Conservation (phyloP, 441 rosid species). For the Gossypium gossypioides region DNA sequence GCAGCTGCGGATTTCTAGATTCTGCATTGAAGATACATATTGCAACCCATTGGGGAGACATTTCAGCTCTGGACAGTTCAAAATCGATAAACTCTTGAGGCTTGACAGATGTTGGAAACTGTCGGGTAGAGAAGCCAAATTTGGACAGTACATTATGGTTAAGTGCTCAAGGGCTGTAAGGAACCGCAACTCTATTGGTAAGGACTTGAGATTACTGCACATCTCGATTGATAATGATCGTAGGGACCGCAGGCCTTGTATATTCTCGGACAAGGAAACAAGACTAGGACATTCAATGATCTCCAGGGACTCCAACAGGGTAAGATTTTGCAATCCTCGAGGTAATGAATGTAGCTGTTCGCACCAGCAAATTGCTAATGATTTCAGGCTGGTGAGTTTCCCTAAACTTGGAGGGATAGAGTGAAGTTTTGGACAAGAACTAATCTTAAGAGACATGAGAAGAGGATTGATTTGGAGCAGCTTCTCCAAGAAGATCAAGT, state of each 20-base stretch:
- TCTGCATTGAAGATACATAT: slow-evolving; percentile 12
- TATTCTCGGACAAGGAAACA: slow-evolving; percentile 5
- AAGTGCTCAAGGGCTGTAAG: slow-evolving; percentile 20
- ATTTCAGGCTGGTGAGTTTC: slow-evolving; percentile 14
- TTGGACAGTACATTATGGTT: slow-evolving; percentile 21
- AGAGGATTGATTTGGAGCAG: slow-evolving; percentile 18
- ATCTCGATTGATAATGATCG: slow-evolving; percentile 17
- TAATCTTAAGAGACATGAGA: slow-evolving; percentile 15
- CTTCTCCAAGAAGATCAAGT: background rate
- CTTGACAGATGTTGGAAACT: background rate
- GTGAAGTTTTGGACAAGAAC: slow-evolving; percentile 17
- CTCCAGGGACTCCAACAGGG: slow-evolving; percentile 22
- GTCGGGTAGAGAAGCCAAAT: slow-evolving; percentile 16
- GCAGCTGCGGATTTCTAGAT: slow-evolving; percentile 19
- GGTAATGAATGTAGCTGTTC: slow-evolving; percentile 20
- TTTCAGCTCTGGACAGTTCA: slow-evolving; percentile 18
- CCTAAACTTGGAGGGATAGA: slow-evolving; percentile 13
- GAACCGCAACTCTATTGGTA: background rate
- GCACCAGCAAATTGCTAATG: slow-evolving; percentile 22
- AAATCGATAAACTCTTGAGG: slow-evolving; percentile 7
- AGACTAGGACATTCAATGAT: slow-evolving; percentile 23
- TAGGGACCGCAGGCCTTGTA: slow-evolving; percentile 20
- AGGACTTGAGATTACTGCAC: slow-evolving; percentile 12
- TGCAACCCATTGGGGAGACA: slow-evolving; percentile 21
- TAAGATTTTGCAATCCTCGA: slow-evolving; percentile 17